Base-by-base conservation (phyloP, 2,329 filamentous ascomycete genomes). In the Fusarium albosuccineum region DNA sequence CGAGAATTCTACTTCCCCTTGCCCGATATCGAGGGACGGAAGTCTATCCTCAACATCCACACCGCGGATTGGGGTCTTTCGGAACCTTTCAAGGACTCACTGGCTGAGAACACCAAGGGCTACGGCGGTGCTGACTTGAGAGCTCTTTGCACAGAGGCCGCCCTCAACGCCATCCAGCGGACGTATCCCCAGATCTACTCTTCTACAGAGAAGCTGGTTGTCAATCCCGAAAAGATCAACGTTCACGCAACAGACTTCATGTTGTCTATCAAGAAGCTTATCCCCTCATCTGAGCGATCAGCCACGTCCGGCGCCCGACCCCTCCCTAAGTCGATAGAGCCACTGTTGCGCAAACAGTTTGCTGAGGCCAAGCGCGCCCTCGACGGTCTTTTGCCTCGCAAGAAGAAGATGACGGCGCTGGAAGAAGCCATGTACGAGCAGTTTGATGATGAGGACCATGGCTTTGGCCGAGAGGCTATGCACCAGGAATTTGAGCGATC, bases 1-100 rank as follows among this genome's bases (percentile, higher is more conserved):
- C 87, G 96, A 77, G 97, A 99, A 78, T 99, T 99, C 74, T 98
- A 98, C 81, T 99, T 99, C 75, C 94, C 96, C 1, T 83, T 99
- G 33, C 96, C 96, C 1, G 92, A 95, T 70, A 84, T 90, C 5
- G 88, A 92, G 39, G 94, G 89, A 22, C 89, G 96, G 64, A 91
- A 92, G 67, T 87, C 93, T 5, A 99, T 99, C 72, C 86, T 99
- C 61, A 91, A 97, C 67, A 99, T 99, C 61, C 94, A 99, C 77
- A 99, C 96, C 7, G 91, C 92, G 75, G 93, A 93, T 66, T 99
- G 96, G 96, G 92, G 94, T 17, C 83, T 99, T 27, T 86, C 92
- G 26, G 85, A 89, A 11, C 80, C 84, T 3, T 97, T 98, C 85
- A 97, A 97, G 80, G 85, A 90, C 54, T 89, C 93, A 59, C 85